These are phyloP conservation scores for Tolypocladium inflatum DNA, from an alignment of 2,329 filamentous ascomycete species.

Conservation along the genomic window DNA sequence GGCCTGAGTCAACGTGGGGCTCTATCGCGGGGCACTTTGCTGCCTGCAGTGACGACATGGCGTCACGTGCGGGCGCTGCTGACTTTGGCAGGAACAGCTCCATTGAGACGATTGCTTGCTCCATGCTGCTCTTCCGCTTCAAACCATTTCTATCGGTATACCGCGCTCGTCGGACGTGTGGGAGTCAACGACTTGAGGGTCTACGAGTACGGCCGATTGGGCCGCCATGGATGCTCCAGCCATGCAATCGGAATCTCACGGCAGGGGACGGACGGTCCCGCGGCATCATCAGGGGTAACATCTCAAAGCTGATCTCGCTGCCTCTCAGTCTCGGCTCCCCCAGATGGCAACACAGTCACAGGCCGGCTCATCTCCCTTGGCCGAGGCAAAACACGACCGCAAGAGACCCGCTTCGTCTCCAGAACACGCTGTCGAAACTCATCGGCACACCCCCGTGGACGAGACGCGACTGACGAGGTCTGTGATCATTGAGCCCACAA, in stretches of 20 bases:
- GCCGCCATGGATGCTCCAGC: background rate
- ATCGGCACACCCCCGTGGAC: background rate
- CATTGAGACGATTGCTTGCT: background rate
- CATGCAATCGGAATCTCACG: background rate
- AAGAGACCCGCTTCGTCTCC: background rate
- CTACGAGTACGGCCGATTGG: background rate
- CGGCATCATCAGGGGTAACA: background rate
- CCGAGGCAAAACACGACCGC: background rate
- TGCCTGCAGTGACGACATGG: constrained; percentile 3
- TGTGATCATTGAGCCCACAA: background rate
- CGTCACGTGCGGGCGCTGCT: constrained; percentile 4
- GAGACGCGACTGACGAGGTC: background rate
- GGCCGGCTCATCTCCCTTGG: background rate
- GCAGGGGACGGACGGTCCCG: background rate
- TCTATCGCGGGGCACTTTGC: constrained; percentile 5
- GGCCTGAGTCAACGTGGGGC: constrained; percentile 2
- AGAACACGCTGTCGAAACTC: background rate
- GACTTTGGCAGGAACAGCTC: background rate
- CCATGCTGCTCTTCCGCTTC: background rate
- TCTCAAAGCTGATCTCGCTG: no score
- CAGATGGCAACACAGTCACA: background rate
- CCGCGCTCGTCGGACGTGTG: background rate
- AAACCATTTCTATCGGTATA: background rate
- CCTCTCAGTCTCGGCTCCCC: background rate
- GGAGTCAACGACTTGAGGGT: background rate